Evolutionary conservation across 2,329 filamentous ascomycete genomes (phyloP).

Genomic region (Verticillium klebahnii): DNA sequence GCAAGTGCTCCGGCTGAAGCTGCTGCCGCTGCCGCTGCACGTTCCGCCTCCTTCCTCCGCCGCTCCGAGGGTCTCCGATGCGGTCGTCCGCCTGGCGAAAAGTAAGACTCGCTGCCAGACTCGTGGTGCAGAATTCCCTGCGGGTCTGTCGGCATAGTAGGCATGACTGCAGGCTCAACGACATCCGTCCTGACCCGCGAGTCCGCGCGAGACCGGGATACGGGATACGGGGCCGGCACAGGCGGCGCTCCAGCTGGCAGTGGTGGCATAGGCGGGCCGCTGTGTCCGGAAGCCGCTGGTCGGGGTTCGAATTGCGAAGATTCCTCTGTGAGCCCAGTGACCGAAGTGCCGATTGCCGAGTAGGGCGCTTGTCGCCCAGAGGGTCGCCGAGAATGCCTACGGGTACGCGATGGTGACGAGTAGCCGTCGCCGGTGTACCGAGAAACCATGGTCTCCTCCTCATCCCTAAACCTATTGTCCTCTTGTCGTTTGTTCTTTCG

Average conservation of each 20-base stretch:
- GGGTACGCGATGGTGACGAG: conserved; percentile 33
- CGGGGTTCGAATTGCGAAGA: conserved; percentile 36
- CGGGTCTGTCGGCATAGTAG: conserved; percentile 48
- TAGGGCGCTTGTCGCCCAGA: conserved; percentile 16
- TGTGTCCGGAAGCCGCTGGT: conserved; percentile 14
- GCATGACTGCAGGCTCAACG: conserved; percentile 40
- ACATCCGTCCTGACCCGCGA: background rate
- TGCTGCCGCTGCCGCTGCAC: conserved; percentile 41
- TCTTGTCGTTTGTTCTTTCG: conserved; percentile 43
- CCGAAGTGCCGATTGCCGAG: conserved; percentile 11
- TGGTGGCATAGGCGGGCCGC: conserved; percentile 44
- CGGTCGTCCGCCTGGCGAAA: conserved; percentile 33
- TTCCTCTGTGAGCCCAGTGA: conserved; percentile 17
- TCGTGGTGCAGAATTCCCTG: conserved; percentile 37
- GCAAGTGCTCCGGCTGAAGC: conserved; percentile 43
- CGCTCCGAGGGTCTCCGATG: conserved; percentile 41
- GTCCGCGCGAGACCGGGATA: background rate
- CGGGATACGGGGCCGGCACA: background rate
- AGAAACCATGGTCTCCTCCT: conserved; percentile 57
- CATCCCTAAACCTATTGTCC: conserved; percentile 35
- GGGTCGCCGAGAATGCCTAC: conserved; percentile 21
- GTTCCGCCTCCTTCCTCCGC: conserved; percentile 39
- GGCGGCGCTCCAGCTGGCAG: conserved; percentile 34
- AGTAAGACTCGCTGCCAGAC: conserved; percentile 38
- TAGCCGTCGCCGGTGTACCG: conserved; percentile 67